Evolutionary conservation across 2,329 filamentous ascomycete genomes (phyloP).

Genomic region (Cladorrhinum sp.): DNA sequence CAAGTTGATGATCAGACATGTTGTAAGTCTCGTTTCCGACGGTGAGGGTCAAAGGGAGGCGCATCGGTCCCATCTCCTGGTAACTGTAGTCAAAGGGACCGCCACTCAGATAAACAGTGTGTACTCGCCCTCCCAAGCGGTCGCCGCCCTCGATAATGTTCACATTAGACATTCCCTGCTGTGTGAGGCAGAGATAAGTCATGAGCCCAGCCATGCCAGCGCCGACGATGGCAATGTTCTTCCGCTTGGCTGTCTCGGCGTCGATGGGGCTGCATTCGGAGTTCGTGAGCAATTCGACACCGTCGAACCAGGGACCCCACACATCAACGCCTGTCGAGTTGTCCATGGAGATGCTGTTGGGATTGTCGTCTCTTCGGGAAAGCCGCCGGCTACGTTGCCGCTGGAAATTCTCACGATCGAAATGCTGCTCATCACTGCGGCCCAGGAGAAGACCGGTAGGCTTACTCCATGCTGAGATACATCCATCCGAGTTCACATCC

Average conservation of each 20-base stretch:
- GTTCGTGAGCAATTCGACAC: constrained; percentile 54
- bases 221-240: constrained; percentile 60
- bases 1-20: constrained; percentile 61
- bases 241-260: constrained; percentile 52
- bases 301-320: constrained; percentile 63
- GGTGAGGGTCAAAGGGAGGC: constrained; percentile 54
- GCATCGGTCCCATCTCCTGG: constrained; percentile 64
- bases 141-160: constrained; percentile 59
- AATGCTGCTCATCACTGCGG: constrained; percentile 33
- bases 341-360: constrained; percentile 43
- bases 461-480: constrained; percentile 39
- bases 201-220: constrained; percentile 64
- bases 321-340: constrained; percentile 47
- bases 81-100: constrained; percentile 62
- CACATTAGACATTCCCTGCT: constrained; percentile 56
- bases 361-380: constrained; percentile 18
- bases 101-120: constrained; percentile 59
- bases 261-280: constrained; percentile 52
- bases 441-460: constrained; percentile 32
- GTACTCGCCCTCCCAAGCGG: constrained; percentile 62
- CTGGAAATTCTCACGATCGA: constrained; percentile 29
- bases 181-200: constrained; percentile 50
- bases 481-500: constrained; percentile 32
- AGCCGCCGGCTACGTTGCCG: constrained; percentile 19
- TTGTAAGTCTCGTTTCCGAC: constrained; percentile 53